Evolutionary conservation across 129 eudicot species (phyloP).

Genomic region (Chrysanthemum lavandulifolium): DNA sequence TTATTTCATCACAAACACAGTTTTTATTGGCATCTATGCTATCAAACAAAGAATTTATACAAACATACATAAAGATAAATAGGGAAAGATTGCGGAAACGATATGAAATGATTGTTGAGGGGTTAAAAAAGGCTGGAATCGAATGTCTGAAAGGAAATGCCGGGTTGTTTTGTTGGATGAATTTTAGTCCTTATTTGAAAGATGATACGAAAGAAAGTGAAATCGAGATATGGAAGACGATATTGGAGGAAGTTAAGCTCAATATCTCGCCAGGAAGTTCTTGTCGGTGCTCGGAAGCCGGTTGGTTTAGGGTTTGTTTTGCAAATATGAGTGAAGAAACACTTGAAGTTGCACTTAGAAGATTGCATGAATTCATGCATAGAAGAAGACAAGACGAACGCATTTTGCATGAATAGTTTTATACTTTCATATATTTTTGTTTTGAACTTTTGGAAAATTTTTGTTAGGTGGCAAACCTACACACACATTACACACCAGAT

Average conservation of each 20-base stretch:
- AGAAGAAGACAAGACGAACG: slow-evolving; percentile 24
- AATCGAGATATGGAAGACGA: slow-evolving; percentile 52
- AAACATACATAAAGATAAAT: slow-evolving; percentile 49
- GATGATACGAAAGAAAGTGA: slow-evolving; percentile 50
- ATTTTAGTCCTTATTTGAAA: slow-evolving; percentile 53
- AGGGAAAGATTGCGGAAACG: slow-evolving; percentile 56
- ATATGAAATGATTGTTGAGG: slow-evolving; percentile 53
- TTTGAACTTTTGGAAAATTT: too few relatives aligned
- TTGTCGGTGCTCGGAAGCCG: slow-evolving; percentile 79
- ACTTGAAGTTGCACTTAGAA: slow-evolving; percentile 53
- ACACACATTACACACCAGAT: too few relatives aligned
- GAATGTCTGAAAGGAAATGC: slow-evolving; percentile 74
- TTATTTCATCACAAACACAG: slow-evolving; percentile 85
- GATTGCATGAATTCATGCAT: slow-evolving; percentile 63
- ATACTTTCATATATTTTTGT: too few relatives aligned
- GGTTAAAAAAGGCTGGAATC: slow-evolving; percentile 66
- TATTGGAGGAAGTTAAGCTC: slow-evolving; percentile 57
- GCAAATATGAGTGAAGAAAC: slow-evolving; percentile 86
- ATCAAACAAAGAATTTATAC: slow-evolving; percentile 49
- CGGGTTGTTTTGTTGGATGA: slow-evolving; percentile 90
- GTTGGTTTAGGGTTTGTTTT: slow-evolving; percentile 89
- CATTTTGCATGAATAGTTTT: too few relatives aligned
- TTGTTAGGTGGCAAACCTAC: too few relatives aligned
- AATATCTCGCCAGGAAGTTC: slow-evolving; percentile 87
- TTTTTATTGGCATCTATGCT: slow-evolving; percentile 64